Evolutionary conservation across 805 yeast species (phyloP), one percentile per base, ranked within the genome.

Genomic region (Saturnispora dispora): DNA sequence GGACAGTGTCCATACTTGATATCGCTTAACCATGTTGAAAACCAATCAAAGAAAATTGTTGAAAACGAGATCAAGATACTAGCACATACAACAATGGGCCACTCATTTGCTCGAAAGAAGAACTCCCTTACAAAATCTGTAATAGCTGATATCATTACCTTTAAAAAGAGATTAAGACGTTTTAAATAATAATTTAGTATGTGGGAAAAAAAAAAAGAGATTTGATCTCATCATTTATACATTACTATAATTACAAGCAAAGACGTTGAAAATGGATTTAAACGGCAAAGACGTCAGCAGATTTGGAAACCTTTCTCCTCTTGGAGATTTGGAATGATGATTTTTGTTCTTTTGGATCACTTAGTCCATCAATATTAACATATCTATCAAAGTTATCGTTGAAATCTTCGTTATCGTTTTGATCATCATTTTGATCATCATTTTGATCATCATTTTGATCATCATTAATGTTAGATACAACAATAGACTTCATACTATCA

Each of bases 1-100:
- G 67, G 56, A 56, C 87, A 81, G 6, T 73, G 56, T 0, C 86
- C 86, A 52, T 71, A 73, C 48, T 76, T 74, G 44, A 77, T 52
- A 55, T 79, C 84, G 52, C 77, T 72, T 44, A 81, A 63, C 71
- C 75, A 71, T 23, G 71, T 76, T 1, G 81, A 69, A 0, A 69
- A 54, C 55, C 77, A 71, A 55, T 81, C 83, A 23, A 81, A 67
- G 18, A 70, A 53, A 0, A 79, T 69, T 0, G 84, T 72, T 3
- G 73, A 55, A 27, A 74, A 65, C 0, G 85, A 84, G 46, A 77
- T 70, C 0, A 67, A 18, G 1, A 79, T 55, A 4, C 83, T 74
- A 48, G 76, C 69, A 0, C 67, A 54, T 0, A 77, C 64, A 9
- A 81, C 60, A 0, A 75, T 71, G 3, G 72, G 45, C 83, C 85